Conservation (phyloP, 202 grass and related monocot species). For the Hordeum pubiflorum region DNA sequence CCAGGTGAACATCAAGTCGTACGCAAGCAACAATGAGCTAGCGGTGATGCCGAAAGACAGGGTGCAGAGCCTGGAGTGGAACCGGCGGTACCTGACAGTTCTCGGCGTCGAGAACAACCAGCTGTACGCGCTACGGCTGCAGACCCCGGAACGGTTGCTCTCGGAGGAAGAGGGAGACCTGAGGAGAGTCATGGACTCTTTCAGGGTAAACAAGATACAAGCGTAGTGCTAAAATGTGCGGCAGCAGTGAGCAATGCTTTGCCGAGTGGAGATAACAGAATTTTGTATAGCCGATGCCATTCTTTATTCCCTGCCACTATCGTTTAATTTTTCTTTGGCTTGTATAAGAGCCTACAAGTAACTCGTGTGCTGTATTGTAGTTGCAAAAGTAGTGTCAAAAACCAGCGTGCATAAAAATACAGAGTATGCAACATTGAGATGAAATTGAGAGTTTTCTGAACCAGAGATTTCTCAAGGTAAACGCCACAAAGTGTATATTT, state of each 20-base stretch:
- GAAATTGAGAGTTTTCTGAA: not conserved
- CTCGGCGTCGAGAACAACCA: conserved; percentile 87
- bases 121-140: conserved; percentile 73
- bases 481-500: not conserved
- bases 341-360: not conserved
- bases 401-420: not conserved
- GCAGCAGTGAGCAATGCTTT: not conserved
- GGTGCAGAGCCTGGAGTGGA: conserved; percentile 78
- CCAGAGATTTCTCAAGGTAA: not conserved
- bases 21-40: conserved; percentile 86
- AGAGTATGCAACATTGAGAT: not conserved
- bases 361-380: not conserved
- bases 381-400: not conserved
- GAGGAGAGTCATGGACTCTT: conserved; percentile 76
- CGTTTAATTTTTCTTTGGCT: not conserved
- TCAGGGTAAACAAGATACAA: conserved; percentile 51
- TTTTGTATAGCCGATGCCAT: conserved; percentile 9
- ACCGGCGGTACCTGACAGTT: conserved; percentile 77
- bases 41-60: conserved; percentile 88
- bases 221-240: not conserved
- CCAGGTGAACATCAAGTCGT: conserved; percentile 96
- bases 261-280: not conserved
- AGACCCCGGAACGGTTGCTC: conserved; percentile 75
- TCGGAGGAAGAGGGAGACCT: conserved; percentile 60
- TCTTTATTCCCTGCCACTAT: not conserved